Evolutionary conservation across 192 early-diverging fungal genomes (phyloP).

Genomic region (Coemansia erecta): DNA sequence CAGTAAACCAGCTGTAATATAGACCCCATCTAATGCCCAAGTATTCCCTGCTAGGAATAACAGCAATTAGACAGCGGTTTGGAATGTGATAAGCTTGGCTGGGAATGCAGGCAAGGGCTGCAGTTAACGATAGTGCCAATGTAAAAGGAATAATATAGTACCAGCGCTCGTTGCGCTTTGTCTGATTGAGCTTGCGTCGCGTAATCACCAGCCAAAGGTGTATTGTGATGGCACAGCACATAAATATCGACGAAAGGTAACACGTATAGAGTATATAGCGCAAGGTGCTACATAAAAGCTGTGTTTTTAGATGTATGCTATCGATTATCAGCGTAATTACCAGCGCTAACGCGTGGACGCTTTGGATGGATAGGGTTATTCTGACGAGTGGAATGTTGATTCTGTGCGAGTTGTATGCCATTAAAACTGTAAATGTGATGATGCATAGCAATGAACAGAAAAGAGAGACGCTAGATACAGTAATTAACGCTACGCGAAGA

Average conservation of each 20-base stretch:
- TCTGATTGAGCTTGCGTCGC: constrained; percentile 26
- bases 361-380: constrained; percentile 43
- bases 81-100: constrained; percentile 26
- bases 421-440: constrained; percentile 27
- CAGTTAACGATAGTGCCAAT: constrained; percentile 27
- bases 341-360: constrained; percentile 40
- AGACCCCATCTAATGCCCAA: constrained; percentile 41
- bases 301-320: constrained; percentile 13
- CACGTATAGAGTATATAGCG: constrained; percentile 44
- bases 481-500: constrained; percentile 10
- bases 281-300: constrained; percentile 30
- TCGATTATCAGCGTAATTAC: constrained; percentile 27
- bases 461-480: constrained; percentile 21
- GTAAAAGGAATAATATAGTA: constrained; percentile 43
- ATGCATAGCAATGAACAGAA: constrained; percentile 30
- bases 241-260: constrained; percentile 49
- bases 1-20: constrained; percentile 48
- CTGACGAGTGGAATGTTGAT: constrained; percentile 45
- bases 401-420: constrained; percentile 31
- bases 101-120: constrained; percentile 28
- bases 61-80: constrained; percentile 19
- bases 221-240: constrained; percentile 40
- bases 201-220: constrained; percentile 52
- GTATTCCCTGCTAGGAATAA: constrained; percentile 20
- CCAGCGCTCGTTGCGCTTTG: constrained; percentile 46